These are phyloP conservation scores for Penicillium paradoxum DNA, from an alignment of 495 filamentous ascomycete species.

Conservation along the genomic window DNA sequence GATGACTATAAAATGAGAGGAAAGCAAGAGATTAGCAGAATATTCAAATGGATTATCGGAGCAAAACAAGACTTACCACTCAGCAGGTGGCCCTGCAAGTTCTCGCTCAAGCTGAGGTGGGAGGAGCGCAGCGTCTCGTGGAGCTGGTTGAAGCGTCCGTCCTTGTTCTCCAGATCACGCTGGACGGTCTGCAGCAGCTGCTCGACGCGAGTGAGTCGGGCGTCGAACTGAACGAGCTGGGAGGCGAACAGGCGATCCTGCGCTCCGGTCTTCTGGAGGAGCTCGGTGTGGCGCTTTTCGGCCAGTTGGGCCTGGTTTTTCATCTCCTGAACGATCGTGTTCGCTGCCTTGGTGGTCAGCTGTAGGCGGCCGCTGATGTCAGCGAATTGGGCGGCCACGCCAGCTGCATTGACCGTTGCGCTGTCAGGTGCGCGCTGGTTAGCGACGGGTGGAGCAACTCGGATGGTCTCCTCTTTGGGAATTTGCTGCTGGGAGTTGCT, in stretches of 20 bases:
- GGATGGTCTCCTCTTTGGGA: constrained; percentile 27
- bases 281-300: constrained; percentile 58
- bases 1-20: constrained; percentile 46
- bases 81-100: constrained; percentile 35
- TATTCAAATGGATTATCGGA: neutral
- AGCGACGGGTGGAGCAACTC: constrained; percentile 20
- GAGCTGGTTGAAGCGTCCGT: constrained; percentile 62
- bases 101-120: constrained; percentile 61
- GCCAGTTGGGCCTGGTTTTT: constrained; percentile 40
- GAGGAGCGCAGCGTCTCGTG: constrained; percentile 68
- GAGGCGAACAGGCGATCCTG: constrained; percentile 49
- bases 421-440: constrained; percentile 40
- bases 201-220: constrained; percentile 56
- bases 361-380: constrained; percentile 81
- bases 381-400: constrained; percentile 59
- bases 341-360: constrained; percentile 64
- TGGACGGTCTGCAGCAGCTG: constrained; percentile 48
- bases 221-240: constrained; percentile 30
- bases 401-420: constrained; percentile 32
- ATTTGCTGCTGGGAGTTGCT: constrained; percentile 29
- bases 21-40: constrained; percentile 1
- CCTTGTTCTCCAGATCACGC: constrained; percentile 64
- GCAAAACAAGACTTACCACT: constrained; percentile 22
- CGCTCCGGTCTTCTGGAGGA: constrained; percentile 40
- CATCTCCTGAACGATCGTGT: constrained; percentile 62